phyloP scores from a whole-genome alignment of 345 rosid species.

The Heritiera fomes region DNA sequence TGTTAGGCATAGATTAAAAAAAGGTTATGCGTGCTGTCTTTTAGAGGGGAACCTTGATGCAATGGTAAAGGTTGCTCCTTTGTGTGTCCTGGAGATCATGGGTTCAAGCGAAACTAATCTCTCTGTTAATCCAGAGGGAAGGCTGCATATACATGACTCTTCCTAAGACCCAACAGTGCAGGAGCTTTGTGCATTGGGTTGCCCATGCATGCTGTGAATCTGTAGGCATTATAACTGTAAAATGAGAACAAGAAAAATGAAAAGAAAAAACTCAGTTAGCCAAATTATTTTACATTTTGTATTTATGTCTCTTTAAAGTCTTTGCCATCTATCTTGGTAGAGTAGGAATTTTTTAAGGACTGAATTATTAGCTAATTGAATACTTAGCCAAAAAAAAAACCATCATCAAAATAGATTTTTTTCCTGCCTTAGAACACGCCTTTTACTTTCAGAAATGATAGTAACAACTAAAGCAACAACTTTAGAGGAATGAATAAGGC shows the following conservation, averaged over 20 bases:
- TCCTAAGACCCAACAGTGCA: too few species aligned
- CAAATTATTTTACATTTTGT: background rate
- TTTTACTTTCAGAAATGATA: background rate
- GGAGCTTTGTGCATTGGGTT: too few species aligned
- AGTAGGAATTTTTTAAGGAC: background rate
- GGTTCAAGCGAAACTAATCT: too few species aligned
- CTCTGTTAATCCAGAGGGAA: too few species aligned
- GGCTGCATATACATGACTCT: too few species aligned
- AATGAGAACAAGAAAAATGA: background rate
- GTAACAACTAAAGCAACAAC: background rate
- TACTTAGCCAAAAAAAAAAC: background rate
- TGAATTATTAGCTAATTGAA: background rate
- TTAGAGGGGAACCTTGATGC: too few species aligned
- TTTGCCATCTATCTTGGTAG: background rate
- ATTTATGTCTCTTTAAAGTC: too few species aligned
- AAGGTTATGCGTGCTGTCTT: background rate
- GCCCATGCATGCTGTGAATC: background rate
- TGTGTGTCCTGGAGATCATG: too few species aligned
- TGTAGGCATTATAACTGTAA: background rate
- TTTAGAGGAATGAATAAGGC: background rate
- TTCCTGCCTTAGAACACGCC: too few species aligned
- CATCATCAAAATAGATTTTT: background rate
- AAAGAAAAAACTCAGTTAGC: background rate
- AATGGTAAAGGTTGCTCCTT: too few species aligned
- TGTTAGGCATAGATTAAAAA: background rate